phyloP scores from a whole-genome alignment of 306 rosid genomes.

The Rosa chinensis region DNA sequence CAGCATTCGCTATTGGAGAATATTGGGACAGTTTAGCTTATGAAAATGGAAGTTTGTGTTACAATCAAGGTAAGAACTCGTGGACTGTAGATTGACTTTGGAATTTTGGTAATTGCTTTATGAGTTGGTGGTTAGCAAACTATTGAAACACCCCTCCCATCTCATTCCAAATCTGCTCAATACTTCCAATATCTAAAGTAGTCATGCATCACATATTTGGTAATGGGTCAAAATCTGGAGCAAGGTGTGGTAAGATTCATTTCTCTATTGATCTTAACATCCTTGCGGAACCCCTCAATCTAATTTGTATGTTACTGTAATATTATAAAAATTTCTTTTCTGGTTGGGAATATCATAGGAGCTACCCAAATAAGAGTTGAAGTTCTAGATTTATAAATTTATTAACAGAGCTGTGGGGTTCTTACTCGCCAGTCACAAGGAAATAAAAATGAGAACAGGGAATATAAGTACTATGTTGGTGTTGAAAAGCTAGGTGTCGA shows the following conservation, averaged over 20 bases:
- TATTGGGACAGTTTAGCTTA: conserved; percentile 79
- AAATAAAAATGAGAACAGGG: neutral
- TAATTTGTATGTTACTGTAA: neutral
- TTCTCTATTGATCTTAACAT: neutral
- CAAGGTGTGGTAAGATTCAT: neutral
- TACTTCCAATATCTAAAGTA: neutral
- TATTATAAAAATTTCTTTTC: neutral
- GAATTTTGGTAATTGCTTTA: neutral
- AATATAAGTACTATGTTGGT: neutral
- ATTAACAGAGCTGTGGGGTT: neutral
- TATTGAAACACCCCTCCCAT: neutral
- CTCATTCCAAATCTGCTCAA: neutral
- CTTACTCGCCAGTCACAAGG: neutral
- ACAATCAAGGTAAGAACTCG: conserved; percentile 65
- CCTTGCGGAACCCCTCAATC: neutral
- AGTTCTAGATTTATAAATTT: neutral
- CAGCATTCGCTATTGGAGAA: conserved; percentile 78
- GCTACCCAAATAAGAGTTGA: conserved; percentile 8
- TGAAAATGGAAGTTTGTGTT: conserved; percentile 61
- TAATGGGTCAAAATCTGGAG: neutral
- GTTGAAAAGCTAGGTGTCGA: neutral
- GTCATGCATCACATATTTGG: neutral
- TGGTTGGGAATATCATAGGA: neutral
- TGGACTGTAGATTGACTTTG: conserved; percentile 16
- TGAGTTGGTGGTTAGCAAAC: neutral